phyloP scores from a whole-genome alignment of 139 green algal species.

The Gonium pectorale region DNA sequence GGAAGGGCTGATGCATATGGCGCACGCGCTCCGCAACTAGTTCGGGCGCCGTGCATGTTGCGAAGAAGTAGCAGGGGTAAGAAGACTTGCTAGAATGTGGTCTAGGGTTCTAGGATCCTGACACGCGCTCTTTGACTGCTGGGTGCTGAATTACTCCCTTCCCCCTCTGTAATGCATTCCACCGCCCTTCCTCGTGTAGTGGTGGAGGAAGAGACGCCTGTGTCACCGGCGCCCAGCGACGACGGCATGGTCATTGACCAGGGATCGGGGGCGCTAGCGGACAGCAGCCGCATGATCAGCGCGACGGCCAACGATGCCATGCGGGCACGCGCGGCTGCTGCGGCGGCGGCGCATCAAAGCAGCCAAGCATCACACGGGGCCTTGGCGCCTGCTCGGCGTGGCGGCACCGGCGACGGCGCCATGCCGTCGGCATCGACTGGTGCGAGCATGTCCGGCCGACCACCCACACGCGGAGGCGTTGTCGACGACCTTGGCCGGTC shows the following conservation, averaged over 20 bases:
- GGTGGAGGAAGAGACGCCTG: slow-evolving; percentile 49
- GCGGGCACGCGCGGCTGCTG: slow-evolving; percentile 29
- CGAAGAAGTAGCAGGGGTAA: too few species aligned
- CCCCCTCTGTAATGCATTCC: too few species aligned
- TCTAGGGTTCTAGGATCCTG: too few species aligned
- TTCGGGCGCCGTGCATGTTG: too few species aligned
- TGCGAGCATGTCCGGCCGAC: not conserved
- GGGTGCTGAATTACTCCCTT: too few species aligned
- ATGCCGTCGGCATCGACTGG: not conserved
- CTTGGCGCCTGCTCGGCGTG: not conserved
- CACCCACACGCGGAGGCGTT: not conserved
- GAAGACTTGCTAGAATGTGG: too few species aligned
- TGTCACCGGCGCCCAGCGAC: slow-evolving; percentile 54
- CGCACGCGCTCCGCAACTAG: too few species aligned
- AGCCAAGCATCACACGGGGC: not conserved
- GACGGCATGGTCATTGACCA: slow-evolving; percentile 69
- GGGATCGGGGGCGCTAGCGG: slow-evolving; percentile 20
- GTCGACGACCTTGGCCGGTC: not conserved
- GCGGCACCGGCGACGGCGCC: not conserved
- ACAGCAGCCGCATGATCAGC: slow-evolving; percentile 28
- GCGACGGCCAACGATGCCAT: slow-evolving; percentile 32
- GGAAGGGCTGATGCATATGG: too few species aligned
- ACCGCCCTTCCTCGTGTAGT: not conserved
- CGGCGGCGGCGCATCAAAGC: slow-evolving; percentile 29
- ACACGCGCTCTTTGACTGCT: too few species aligned